Percentiles rank a stretch among this genome's conserved stretches.
Conservation (phyloP, 2,329 filamentous ascomycete genomes). For the Fusarium sp. region DNA sequence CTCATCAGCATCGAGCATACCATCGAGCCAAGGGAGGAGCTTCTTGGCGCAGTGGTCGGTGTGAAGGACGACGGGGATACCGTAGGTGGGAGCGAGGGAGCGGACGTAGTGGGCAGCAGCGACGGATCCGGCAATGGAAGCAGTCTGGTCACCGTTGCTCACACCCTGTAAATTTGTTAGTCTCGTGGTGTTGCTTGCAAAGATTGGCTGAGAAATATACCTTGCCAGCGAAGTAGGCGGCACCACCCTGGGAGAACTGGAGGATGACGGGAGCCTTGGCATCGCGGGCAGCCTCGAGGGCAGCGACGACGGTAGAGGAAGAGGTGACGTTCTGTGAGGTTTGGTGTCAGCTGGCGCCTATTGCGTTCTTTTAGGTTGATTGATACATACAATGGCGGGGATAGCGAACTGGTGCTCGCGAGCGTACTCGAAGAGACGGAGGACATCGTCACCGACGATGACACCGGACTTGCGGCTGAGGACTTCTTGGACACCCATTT, state of each 20-base stretch:
- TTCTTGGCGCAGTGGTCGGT: constrained; percentile 99
- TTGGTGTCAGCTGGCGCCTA: constrained; percentile 7
- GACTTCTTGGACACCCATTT: constrained; percentile 59
- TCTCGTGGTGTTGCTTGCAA: constrained; percentile 29
- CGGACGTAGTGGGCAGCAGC: constrained; percentile 96
- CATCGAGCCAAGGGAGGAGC: constrained; percentile 97
- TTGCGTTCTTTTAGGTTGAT: not conserved
- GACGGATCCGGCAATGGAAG: constrained; percentile 88
- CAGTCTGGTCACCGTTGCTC: constrained; percentile 84
- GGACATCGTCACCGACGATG: constrained; percentile 69
- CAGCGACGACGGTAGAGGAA: constrained; percentile 81
- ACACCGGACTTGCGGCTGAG: constrained; percentile 68
- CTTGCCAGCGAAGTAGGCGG: constrained; percentile 93
- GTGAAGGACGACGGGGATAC: constrained; percentile 92
- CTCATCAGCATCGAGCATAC: constrained; percentile 96
- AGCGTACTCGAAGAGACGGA: constrained; percentile 87
- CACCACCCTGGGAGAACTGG: constrained; percentile 93
- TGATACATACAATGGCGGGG: constrained; percentile 75
- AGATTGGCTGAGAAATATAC: constrained; percentile 55
- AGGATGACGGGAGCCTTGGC: constrained; percentile 92
- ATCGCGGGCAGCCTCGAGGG: constrained; percentile 95
- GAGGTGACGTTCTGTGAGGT: constrained; percentile 84
- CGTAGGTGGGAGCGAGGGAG: constrained; percentile 87
- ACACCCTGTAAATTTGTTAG: constrained; percentile 70
- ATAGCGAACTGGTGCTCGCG: constrained; percentile 91